Evolutionary conservation across 305 asterid genomes (phyloP).

Genomic region (Fraxinus nigra): DNA sequence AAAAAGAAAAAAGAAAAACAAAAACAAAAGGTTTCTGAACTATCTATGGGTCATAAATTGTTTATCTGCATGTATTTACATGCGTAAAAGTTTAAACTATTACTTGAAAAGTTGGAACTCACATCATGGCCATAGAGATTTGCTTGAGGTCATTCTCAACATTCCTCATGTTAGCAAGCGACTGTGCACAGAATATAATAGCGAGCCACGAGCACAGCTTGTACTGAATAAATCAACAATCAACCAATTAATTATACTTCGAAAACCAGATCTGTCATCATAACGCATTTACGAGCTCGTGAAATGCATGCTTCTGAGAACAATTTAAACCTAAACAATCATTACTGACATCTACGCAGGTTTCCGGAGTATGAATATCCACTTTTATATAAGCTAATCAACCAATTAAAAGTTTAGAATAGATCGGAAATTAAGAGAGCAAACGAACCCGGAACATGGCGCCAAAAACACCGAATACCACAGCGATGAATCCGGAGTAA

Average conservation of each 20-base stretch:
- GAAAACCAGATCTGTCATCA: not conserved
- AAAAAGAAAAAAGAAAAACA: not conserved
- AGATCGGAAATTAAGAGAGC: conserved; percentile 24
- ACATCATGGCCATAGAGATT: conserved; percentile 99
- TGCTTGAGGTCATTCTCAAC: conserved; percentile 90
- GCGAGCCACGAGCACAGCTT: conserved; percentile 90
- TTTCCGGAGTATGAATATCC: not conserved
- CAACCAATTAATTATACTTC: not conserved
- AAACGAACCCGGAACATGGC: conserved; percentile 77
- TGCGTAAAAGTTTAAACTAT: not conserved
- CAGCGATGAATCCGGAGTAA: conserved; percentile 88
- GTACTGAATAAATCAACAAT: conserved; percentile 44
- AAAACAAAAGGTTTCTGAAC: not conserved
- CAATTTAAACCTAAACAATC: not conserved
- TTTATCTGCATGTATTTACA: not conserved
- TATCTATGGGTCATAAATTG: not conserved
- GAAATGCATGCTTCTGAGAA: not conserved
- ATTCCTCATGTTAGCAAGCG: conserved; percentile 89
- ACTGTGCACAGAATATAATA: conserved; percentile 80
- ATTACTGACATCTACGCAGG: not conserved
- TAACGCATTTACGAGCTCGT: not conserved
- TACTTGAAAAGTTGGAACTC: conserved; percentile 22
- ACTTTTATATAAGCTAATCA: not conserved
- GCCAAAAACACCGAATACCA: conserved; percentile 83
- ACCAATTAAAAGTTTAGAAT: not conserved